Base-by-base conservation (phyloP, 2,329 filamentous ascomycete species). In the Xylaria sp. region DNA sequence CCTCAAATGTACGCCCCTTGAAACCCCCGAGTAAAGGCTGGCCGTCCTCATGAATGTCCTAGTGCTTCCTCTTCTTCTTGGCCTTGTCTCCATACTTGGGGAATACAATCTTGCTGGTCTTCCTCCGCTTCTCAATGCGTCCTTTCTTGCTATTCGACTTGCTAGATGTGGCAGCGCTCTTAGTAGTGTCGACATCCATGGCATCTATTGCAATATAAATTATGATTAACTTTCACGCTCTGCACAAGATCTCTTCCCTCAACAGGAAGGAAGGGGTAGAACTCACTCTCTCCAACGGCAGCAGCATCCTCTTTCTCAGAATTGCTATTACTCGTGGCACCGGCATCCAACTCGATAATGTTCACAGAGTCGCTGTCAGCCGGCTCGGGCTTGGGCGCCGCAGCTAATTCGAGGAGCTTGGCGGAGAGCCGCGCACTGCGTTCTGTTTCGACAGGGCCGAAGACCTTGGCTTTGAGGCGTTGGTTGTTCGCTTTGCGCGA, bases 351-450 rank as follows among this genome's bases (percentile, higher is more conserved):
- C 73, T 77, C 78, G 60, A 84, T 82, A 79, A 88, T 86, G 65
- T 82, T 83, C 73, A 85, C 81, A 72, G 88, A 83, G 61, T 81
- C 80, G 65, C 82, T 76, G 68, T 83, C 78, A 73, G 77, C 68
- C 37, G 64, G 66, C 44, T 82, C 79, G n/a, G 92, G 90, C 79
- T 92, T 93, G 69, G 93, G 90, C 78, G 94, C 90, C 66, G 90
- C 86, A 55, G 92, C 92, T 75, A 97, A 80, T 79, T 94, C 93
- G 77, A 94, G 85, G 69, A 98, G 85, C 82, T 96, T 97, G 69
- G 92, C 92, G 47, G 93, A 93, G 42, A 98, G 88, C 73, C 95
- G 91, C 81, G 94, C 91, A 62, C 90, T 91, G 74, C 95, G 89
- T 54, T 92, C 94, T 75, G 87, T 84, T 80, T 95, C 93, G 64